phyloP scores from a whole-genome alignment of 495 filamentous ascomycete genomes.

The Tuber indicum region DNA sequence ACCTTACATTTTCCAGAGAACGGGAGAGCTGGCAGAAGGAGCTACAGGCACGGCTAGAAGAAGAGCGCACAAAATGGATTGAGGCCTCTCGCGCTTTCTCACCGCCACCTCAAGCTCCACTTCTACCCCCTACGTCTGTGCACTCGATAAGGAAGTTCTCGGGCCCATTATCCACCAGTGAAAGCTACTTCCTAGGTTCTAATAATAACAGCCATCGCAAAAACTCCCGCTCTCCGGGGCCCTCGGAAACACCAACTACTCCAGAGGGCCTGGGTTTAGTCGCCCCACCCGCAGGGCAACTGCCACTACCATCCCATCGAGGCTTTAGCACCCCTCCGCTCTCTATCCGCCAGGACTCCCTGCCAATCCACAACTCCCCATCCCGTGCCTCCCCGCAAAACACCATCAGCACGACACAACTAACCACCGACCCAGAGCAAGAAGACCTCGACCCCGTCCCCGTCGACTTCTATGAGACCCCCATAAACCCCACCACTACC shows the following conservation, averaged over 20 bases:
- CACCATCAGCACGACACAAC: slow-evolving; percentile 40
- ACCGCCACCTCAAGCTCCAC: slow-evolving; percentile 48
- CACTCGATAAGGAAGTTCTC: slow-evolving; percentile 43
- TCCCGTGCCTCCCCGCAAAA: slow-evolving; percentile 45
- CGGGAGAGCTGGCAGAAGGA: slow-evolving; percentile 60
- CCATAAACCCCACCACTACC: not conserved
- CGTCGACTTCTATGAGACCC: not conserved
- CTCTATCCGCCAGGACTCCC: slow-evolving; percentile 36
- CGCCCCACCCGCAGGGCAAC: not conserved
- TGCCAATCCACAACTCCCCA: slow-evolving; percentile 46
- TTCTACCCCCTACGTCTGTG: slow-evolving; percentile 47
- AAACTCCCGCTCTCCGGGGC: not conserved
- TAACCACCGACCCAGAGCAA: slow-evolving; percentile 23
- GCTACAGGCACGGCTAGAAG: slow-evolving; percentile 56
- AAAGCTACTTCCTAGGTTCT: slow-evolving; percentile 41
- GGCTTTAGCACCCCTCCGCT: slow-evolving; percentile 31
- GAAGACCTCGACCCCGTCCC: slow-evolving; percentile 41
- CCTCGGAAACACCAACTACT: not conserved
- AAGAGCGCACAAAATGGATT: slow-evolving; percentile 69
- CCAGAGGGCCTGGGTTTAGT: not conserved
- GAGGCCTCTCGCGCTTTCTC: slow-evolving; percentile 48
- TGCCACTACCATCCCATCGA: slow-evolving; percentile 18
- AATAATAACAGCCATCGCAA: slow-evolving; percentile 15
- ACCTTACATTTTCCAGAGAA: slow-evolving; percentile 61
- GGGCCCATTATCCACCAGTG: slow-evolving; percentile 36